A percentile compares a stretch with the other conserved stretches of the same genome.
These are phyloP conservation scores for Balakata baccata DNA, from an alignment of 345 rosid species.

Conservation along the genomic window DNA sequence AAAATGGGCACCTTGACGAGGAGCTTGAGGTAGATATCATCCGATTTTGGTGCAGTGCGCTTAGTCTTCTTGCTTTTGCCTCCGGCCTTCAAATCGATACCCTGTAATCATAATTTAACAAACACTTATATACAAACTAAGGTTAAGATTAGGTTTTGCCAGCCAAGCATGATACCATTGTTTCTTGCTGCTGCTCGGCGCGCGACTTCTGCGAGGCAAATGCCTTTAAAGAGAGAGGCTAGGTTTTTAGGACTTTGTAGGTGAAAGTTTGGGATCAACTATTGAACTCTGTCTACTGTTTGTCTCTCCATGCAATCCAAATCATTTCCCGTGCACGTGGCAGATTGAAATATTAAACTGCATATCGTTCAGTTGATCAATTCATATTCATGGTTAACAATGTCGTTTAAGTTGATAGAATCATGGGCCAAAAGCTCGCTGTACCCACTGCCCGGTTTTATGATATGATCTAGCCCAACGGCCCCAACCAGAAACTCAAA, in stretches of 20 bases:
- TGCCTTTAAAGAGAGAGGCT: not conserved
- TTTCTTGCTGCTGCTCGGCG: conserved; percentile 19
- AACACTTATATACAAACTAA: conserved; percentile 10
- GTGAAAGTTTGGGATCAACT: not conserved
- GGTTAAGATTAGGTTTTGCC: not conserved
- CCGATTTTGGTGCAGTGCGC: conserved; percentile 85
- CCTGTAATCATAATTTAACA: conserved; percentile 42
- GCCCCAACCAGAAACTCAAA: no score
- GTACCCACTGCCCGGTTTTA: no score
- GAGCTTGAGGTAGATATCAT: conserved; percentile 94
- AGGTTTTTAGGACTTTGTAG: conserved; percentile 19
- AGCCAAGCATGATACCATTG: conserved; percentile 1
- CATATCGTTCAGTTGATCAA: not conserved
- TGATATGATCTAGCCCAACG: no score
- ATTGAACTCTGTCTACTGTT: not conserved
- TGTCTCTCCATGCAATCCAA: not conserved
- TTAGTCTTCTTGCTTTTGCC: conserved; percentile 96
- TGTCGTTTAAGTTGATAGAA: no score
- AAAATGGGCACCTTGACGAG: conserved; percentile 64
- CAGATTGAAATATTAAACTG: not conserved
- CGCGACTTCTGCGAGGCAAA: conserved; percentile 14
- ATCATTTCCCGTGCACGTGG: not conserved
- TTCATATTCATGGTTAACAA: no score
- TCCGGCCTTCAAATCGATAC: conserved; percentile 94
- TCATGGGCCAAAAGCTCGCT: no score